Conservation (phyloP, 1,284 basidiomycete species). For the Peniophora sp. region DNA sequence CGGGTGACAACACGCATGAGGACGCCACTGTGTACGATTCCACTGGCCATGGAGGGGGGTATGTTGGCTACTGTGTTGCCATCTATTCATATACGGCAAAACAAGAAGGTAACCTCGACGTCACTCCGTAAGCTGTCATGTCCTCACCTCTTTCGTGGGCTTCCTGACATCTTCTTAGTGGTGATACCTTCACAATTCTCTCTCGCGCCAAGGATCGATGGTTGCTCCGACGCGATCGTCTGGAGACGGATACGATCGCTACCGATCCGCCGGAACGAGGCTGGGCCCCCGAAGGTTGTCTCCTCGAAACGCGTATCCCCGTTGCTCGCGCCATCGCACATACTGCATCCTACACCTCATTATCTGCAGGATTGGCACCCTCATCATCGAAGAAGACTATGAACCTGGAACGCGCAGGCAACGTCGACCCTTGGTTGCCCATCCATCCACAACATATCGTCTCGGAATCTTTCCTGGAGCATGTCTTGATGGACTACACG, state of each 20-base stretch:
- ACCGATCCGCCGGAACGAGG: conserved; percentile 71
- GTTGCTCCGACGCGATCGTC: conserved; percentile 93
- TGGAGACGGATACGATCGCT: conserved; percentile 75
- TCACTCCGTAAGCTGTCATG: conserved; percentile 70
- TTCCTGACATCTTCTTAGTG: conserved; percentile 32
- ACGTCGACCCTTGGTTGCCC: conserved; percentile 44
- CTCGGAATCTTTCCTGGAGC: conserved; percentile 88
- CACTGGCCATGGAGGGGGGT: too few species aligned
- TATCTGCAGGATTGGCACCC: conserved; percentile 25
- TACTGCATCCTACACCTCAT: conserved; percentile 52
- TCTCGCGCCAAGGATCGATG: conserved; percentile 97
- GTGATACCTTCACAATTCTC: conserved; percentile 89
- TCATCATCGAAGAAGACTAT: conserved; percentile 23
- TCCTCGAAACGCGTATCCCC: conserved; percentile 85
- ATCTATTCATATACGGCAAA: conserved; percentile 96
- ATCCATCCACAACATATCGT: conserved; percentile 85
- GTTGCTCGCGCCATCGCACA: conserved; percentile 70
- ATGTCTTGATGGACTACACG: conserved; percentile 92
- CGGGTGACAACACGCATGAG: conserved; percentile 24
- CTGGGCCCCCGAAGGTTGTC: conserved; percentile 88
- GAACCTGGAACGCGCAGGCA: neutral
- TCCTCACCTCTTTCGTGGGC: conserved; percentile 2
- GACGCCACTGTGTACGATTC: too few species aligned
- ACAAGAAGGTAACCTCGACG: conserved; percentile 96
- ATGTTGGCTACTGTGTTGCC: conserved; percentile 63